Evolutionary conservation across 495 filamentous ascomycete species (phyloP).

Genomic region (Penicillium nucicola): DNA sequence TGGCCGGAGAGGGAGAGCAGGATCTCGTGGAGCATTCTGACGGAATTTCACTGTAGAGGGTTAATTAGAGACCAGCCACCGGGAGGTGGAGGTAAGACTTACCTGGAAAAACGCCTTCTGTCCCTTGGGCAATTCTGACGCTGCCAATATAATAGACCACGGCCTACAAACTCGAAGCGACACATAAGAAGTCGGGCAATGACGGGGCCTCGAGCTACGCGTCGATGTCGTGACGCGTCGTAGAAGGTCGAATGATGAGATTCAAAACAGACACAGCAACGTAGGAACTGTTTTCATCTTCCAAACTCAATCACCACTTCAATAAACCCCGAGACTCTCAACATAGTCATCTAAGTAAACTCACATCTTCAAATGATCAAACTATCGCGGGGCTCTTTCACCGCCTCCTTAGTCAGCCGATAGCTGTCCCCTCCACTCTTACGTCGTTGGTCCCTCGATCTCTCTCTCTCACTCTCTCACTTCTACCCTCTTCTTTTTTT

Average conservation of each 20-base stretch:
- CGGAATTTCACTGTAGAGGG: constrained; percentile 22
- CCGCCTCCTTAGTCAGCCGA: constrained; percentile 7
- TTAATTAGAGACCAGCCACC: neutral
- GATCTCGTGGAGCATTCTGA: constrained; percentile 92
- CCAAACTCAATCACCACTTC: neutral
- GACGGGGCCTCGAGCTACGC: constrained; percentile 1
- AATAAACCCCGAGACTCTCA: neutral
- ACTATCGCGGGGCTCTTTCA: constrained; percentile 13
- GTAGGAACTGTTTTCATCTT: neutral
- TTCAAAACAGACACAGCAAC: neutral
- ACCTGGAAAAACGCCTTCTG: constrained; percentile 22
- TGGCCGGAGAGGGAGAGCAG: constrained; percentile 92
- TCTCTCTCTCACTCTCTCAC: constrained; percentile 5
- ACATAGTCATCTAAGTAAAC: neutral
- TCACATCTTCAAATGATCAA: neutral
- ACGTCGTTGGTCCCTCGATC: constrained; percentile 28
- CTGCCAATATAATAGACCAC: constrained; percentile 44
- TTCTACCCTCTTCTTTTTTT: constrained; percentile 5
- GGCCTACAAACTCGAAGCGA: constrained; percentile 49
- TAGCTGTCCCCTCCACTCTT: constrained; percentile 31
- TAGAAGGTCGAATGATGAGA: neutral
- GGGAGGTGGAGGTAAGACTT: constrained; percentile 4
- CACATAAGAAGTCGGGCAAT: constrained; percentile 40
- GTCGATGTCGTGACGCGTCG: neutral
- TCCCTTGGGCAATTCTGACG: constrained; percentile 24